A percentile compares a stretch with the other conserved stretches of the same genome.
These are phyloP conservation scores for Opeltia flavorubescens DNA, from an alignment of 495 filamentous ascomycete genomes.

Conservation along the genomic window DNA sequence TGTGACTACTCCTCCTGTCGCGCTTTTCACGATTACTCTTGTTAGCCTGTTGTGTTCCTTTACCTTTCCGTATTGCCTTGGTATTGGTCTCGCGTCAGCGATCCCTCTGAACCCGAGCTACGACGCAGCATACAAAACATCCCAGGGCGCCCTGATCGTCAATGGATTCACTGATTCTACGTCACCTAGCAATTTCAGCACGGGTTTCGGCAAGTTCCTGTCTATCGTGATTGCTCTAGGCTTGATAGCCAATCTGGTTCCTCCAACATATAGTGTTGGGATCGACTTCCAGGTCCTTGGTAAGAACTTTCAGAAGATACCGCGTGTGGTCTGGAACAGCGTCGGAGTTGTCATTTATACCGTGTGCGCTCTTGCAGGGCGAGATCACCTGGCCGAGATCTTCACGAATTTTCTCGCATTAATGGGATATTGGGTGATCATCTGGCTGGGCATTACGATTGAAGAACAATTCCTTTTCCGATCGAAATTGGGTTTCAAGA, in stretches of 20 bases:
- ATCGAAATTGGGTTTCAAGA: slow-evolving; percentile 14
- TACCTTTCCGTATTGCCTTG: slow-evolving; percentile 47
- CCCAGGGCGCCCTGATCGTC: slow-evolving; percentile 48
- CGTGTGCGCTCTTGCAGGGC: slow-evolving; percentile 50
- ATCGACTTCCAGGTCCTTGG: slow-evolving; percentile 57
- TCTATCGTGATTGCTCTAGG: slow-evolving; percentile 57
- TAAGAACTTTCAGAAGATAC: slow-evolving; percentile 38
- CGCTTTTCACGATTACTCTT: slow-evolving; percentile 19
- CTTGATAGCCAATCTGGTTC: slow-evolving; percentile 55
- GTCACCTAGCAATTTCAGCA: slow-evolving; percentile 25
- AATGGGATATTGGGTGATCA: slow-evolving; percentile 61
- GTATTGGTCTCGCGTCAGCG: slow-evolving; percentile 55
- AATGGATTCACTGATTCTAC: slow-evolving; percentile 34
- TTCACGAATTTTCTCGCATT: slow-evolving; percentile 60
- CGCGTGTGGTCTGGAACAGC: slow-evolving; percentile 50
- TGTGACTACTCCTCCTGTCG: slow-evolving; percentile 27
- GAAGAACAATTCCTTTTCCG: slow-evolving; percentile 55
- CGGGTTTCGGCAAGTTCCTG: slow-evolving; percentile 59
- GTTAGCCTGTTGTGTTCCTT: slow-evolving; percentile 40
- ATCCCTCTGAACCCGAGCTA: slow-evolving; percentile 38
- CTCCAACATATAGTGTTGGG: slow-evolving; percentile 54
- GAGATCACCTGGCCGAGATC: slow-evolving; percentile 44
- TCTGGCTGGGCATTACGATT: slow-evolving; percentile 49
- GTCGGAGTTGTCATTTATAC: slow-evolving; percentile 44
- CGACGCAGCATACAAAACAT: slow-evolving; percentile 37